Percentiles rank a stretch among this genome's conserved stretches.
Conservation (phyloP, 148 eudicot genomes). For the Simmondsia chinensis region DNA sequence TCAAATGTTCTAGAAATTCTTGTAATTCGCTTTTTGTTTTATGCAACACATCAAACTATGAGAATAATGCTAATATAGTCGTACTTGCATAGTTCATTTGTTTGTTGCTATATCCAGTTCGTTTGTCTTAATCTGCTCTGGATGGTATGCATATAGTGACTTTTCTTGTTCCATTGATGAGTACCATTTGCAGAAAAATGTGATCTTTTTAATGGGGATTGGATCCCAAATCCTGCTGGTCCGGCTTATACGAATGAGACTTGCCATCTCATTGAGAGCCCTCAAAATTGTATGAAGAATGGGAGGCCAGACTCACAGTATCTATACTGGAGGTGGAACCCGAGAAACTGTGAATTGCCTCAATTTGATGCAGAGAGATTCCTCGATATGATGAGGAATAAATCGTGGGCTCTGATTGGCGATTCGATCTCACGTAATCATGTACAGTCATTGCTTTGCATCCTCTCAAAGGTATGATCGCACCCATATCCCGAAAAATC, state of each 20-base stretch:
- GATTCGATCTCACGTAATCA: slow-evolving; percentile 67
- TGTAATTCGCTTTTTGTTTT: too few species aligned
- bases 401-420: slow-evolving; percentile 56
- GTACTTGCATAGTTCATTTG: too few species aligned
- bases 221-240: slow-evolving; percentile 57
- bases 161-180: too few species aligned
- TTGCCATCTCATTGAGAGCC: slow-evolving; percentile 50
- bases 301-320: slow-evolving; percentile 76
- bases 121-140: too few species aligned
- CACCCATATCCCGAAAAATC: too few species aligned
- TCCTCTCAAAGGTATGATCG: slow-evolving; percentile 54
- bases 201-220: slow-evolving; percentile 60
- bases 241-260: slow-evolving; percentile 65
- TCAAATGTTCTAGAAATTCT: too few species aligned
- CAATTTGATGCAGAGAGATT: slow-evolving; percentile 42
- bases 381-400: slow-evolving; percentile 70
- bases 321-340: slow-evolving; percentile 78
- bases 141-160: too few species aligned
- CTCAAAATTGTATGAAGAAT: slow-evolving; percentile 74
- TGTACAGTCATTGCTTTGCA: slow-evolving; percentile 49
- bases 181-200: slow-evolving; percentile 57
- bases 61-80: too few species aligned
- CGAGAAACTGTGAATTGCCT: slow-evolving; percentile 60
- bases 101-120: too few species aligned
- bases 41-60: too few species aligned